These are phyloP conservation scores for Phragmites australis DNA, from an alignment of 176 grass and related monocot species.

Conservation along the genomic window DNA sequence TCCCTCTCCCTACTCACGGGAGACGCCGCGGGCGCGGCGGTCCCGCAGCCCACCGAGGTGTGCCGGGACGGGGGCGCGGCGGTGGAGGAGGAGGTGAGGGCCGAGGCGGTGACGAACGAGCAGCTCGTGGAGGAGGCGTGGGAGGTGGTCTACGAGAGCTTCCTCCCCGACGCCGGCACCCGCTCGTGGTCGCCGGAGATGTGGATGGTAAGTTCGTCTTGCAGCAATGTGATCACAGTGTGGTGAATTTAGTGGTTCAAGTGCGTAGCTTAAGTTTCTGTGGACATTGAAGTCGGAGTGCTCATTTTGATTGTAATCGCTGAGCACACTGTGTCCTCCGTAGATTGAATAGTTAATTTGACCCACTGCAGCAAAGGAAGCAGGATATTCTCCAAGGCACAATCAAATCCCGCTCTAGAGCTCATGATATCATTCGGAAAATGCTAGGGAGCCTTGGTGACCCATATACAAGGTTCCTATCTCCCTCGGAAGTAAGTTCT, in stretches of 20 bases:
- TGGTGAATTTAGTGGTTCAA: neutral
- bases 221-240: neutral
- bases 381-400: slow-evolving; percentile 67
- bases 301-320: neutral
- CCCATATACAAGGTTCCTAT: slow-evolving; percentile 86
- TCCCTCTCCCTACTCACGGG: slow-evolving; percentile 57
- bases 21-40: neutral
- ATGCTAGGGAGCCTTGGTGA: slow-evolving; percentile 92
- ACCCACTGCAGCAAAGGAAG: slow-evolving; percentile 70
- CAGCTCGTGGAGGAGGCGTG: slow-evolving; percentile 88
- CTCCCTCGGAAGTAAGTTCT: slow-evolving; percentile 72
- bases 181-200: slow-evolving; percentile 76
- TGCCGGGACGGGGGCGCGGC: slow-evolving; percentile 19
- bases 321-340: neutral
- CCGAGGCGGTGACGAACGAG: slow-evolving; percentile 65
- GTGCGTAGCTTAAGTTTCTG: neutral
- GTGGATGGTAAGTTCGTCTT: slow-evolving; percentile 56
- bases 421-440: slow-evolving; percentile 76
- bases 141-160: slow-evolving; percentile 90
- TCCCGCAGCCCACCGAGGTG: slow-evolving; percentile 25
- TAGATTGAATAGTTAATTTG: slow-evolving; percentile 29
- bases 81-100: slow-evolving; percentile 36
- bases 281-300: neutral
- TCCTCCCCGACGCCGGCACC: slow-evolving; percentile 62
- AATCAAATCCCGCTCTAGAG: slow-evolving; percentile 76